A percentile compares a stretch with the other conserved stretches of the same genome.
phyloP scores from a whole-genome alignment of 2,329 filamentous ascomycete genomes.

The Aspergillus sp. region DNA sequence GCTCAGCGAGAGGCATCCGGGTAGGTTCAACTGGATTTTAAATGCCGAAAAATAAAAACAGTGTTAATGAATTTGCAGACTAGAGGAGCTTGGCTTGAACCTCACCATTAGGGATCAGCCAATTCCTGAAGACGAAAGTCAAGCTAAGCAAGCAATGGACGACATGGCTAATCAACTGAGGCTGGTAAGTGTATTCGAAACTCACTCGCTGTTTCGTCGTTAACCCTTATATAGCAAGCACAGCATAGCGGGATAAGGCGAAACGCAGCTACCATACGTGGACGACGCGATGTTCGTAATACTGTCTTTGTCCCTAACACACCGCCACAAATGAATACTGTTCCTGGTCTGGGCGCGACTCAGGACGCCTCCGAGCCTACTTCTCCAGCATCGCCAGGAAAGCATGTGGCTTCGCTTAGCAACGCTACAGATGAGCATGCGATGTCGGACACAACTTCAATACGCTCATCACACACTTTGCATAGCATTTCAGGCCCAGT shows the following conservation, averaged over 20 bases:
- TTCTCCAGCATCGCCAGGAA: slow-evolving; percentile 37
- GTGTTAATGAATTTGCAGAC: slow-evolving; percentile 27
- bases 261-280: slow-evolving; percentile 74
- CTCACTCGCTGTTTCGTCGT: slow-evolving; percentile 3
- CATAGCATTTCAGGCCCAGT: slow-evolving; percentile 66
- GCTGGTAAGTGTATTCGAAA: slow-evolving; percentile 32
- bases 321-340: slow-evolving; percentile 36
- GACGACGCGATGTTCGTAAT: slow-evolving; percentile 86
- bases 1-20: slow-evolving; percentile 45
- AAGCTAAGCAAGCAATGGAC: slow-evolving; percentile 49
- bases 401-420: slow-evolving; percentile 49
- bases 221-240: slow-evolving; percentile 39
- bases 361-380: slow-evolving; percentile 28
- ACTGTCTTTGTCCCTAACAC: slow-evolving; percentile 73
- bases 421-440: slow-evolving; percentile 63
- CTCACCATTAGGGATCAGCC: slow-evolving; percentile 50
- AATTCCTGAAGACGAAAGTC: slow-evolving; percentile 50
- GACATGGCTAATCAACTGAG: slow-evolving; percentile 51
- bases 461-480: slow-evolving; percentile 82
- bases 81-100: slow-evolving; percentile 47
- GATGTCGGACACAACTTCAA: slow-evolving; percentile 84
- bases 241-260: slow-evolving; percentile 58
- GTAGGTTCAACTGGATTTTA: slow-evolving; percentile 26
- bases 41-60: slow-evolving; percentile 33
- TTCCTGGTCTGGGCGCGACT: slow-evolving; percentile 25